These are phyloP conservation scores for Pseudocercospora macadamiae DNA, from an alignment of 2,329 filamentous ascomycete species.

Conservation along the genomic window DNA sequence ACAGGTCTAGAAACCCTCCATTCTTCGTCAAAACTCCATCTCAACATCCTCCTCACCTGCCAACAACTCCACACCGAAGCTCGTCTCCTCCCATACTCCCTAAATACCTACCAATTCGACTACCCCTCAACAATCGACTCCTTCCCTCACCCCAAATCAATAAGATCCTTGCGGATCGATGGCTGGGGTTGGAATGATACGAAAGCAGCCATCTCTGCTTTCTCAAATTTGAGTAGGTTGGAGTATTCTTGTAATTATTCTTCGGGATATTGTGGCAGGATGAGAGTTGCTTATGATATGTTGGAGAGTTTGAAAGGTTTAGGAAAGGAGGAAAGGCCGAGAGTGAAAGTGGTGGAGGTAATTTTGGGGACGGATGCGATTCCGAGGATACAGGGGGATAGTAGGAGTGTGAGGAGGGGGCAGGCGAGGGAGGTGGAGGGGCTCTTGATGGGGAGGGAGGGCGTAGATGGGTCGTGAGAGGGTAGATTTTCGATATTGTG, in stretches of 20 bases:
- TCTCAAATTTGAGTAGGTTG: background rate
- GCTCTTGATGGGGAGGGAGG: too few relatives aligned
- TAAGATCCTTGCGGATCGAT: background rate
- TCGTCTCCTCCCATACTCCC: conserved; percentile 14
- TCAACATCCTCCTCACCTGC: conserved; percentile 17
- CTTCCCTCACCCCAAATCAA: background rate
- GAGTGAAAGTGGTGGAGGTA: background rate
- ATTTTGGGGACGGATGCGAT: background rate
- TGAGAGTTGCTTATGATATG: background rate
- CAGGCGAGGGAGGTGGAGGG: background rate
- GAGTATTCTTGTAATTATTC: background rate
- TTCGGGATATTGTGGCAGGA: background rate
- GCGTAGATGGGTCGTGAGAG: too few relatives aligned
- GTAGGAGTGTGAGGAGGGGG: background rate
- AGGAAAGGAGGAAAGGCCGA: background rate
- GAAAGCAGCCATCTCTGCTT: background rate
- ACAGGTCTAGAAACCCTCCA: conserved; percentile 14
- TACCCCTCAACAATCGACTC: background rate
- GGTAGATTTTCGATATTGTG: too few relatives aligned
- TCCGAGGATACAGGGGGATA: background rate
- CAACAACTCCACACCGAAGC: conserved; percentile 20
- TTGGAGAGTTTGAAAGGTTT: background rate
- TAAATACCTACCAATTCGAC: background rate
- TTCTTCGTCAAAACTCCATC: conserved; percentile 12
- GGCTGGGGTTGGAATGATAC: background rate